phyloP scores from a whole-genome alignment of 441 rosid genomes.

The Erodium texanum region DNA sequence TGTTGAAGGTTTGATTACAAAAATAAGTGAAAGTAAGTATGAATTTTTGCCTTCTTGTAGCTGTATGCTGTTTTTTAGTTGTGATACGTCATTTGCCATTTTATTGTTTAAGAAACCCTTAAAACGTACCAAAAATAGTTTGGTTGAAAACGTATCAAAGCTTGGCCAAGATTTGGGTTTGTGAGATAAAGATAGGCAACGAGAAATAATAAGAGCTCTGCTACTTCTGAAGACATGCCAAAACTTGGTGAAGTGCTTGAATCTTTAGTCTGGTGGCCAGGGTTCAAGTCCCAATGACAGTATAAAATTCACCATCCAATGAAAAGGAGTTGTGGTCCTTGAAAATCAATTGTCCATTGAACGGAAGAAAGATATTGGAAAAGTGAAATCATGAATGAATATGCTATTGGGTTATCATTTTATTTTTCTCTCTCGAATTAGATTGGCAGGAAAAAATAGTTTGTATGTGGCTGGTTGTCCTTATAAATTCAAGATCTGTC shows the following conservation, averaged over 20 bases:
- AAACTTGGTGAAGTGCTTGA: too few species aligned
- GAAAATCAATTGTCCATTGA: background rate
- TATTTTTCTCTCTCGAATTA: background rate
- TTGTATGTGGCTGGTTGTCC: too few species aligned
- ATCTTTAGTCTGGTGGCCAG: too few species aligned
- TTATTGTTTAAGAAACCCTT: background rate
- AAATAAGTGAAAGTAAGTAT: constrained; percentile 88
- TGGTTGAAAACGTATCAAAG: too few species aligned
- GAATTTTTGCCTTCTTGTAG: constrained; percentile 8
- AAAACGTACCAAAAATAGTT: too few species aligned
- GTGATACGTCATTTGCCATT: background rate
- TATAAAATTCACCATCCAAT: too few species aligned
- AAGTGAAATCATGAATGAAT: background rate
- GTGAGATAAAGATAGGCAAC: background rate
- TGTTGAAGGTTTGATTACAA: constrained; percentile 87
- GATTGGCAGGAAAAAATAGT: too few species aligned
- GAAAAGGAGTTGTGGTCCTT: background rate
- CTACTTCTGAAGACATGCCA: too few species aligned
- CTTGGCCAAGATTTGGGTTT: background rate
- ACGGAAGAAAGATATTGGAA: background rate
- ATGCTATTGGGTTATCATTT: background rate
- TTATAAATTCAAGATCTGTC: too few species aligned
- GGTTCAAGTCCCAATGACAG: too few species aligned
- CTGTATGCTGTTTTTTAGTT: constrained; percentile 5
- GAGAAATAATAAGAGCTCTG: background rate